Conservation (phyloP, 2,329 filamentous ascomycete genomes). For the Neopestalotiopsis sp. region DNA sequence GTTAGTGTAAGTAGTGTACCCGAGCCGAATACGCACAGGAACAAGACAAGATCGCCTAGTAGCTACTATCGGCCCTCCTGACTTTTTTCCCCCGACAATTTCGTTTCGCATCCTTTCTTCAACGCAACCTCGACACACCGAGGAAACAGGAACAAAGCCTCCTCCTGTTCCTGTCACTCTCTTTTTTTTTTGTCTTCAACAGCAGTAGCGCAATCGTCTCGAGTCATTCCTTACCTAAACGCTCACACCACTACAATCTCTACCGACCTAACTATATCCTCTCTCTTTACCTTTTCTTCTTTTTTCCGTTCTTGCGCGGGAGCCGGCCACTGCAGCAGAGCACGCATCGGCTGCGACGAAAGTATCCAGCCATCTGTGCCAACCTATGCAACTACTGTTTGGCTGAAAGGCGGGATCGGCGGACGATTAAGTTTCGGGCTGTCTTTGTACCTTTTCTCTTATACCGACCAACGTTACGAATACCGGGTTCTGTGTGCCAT, state of each 20-base stretch:
- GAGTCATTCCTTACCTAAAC: conserved; percentile 10
- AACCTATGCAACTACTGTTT: not conserved
- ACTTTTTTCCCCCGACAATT: conserved; percentile 2
- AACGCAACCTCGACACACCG: not conserved
- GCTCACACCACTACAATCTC: not conserved
- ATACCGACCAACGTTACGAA: not conserved
- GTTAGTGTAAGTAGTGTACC: not conserved
- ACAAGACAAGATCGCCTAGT: not conserved
- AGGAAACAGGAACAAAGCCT: conserved; percentile 5
- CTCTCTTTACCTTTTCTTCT: not conserved
- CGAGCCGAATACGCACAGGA: no score
- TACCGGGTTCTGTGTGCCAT: not conserved
- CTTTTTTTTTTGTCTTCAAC: not conserved
- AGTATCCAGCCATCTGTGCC: not conserved
- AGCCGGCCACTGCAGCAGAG: not conserved
- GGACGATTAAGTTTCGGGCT: conserved; percentile 9
- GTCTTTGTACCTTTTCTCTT: not conserved
- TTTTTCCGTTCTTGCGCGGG: not conserved
- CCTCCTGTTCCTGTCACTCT: not conserved
- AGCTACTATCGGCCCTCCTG: not conserved
- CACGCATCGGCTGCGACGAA: not conserved
- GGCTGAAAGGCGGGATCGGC: not conserved
- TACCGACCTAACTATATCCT: conserved; percentile 5
- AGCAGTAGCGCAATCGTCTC: conserved; percentile 7
- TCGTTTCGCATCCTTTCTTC: conserved; percentile 11